Evolutionary conservation across 805 yeast species (phyloP), one percentile per base, ranked within the genome.

Genomic region (Teunomyces panamensis): DNA sequence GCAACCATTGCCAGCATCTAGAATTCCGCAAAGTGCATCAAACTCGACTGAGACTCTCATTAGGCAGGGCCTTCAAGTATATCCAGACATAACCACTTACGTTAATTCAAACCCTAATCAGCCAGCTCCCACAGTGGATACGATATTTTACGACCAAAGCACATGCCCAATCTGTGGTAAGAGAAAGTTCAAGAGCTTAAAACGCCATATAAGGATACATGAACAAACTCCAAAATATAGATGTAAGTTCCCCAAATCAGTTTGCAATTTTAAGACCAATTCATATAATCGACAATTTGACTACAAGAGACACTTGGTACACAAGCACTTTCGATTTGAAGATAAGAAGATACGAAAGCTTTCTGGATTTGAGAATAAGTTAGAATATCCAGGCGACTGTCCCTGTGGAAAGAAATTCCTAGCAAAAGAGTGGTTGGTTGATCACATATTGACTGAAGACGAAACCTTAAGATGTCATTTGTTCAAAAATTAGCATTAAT

Each of bases 351-450:
- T 73, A 2, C 67, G 68, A 30, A 73, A 67, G 30, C 59, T 73
- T 44, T 70, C 75, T 0, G 75, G 41, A 7, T 37, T 37, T 20
- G 41, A 37, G 26, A 37, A 71, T 39, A 73, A 72, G 51, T 55
- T 72, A 28, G 72, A 73, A 5, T 55, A 68, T 26, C 39, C 55
- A 20, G 77, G 77, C 2, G 48, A 57, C 16, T 73, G 77, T 20
- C 72, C 73, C 1, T 84, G 88, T 58, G 83, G 84, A 0, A 59
- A 57, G 14, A 57, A 75, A 37, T 74, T 71, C 55, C 57, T 65
- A 11, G 87, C 83, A 5, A 65, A 66, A 26, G 77, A 71, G 11
- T 84, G 88, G 88, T 64, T 84, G 16, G 78, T 76, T n/a, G 53
- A 62, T 10, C 89, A 83, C 58, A 74, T 83, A 8, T 59, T 77